Evolutionary conservation across 192 early-diverging fungal species (phyloP).

Genomic region (Dissophora globulifera): DNA sequence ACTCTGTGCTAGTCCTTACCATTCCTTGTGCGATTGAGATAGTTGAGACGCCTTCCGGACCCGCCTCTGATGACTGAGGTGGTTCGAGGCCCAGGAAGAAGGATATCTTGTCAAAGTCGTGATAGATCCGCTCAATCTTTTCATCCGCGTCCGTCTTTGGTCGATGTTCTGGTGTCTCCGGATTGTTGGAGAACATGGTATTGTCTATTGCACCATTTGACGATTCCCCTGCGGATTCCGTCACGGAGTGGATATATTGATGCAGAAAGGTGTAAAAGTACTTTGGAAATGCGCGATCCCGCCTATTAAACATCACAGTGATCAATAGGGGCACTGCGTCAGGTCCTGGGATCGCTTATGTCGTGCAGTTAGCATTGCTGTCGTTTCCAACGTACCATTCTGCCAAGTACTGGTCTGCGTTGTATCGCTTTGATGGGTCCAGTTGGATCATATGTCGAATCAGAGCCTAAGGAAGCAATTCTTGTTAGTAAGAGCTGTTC

Average conservation of each 20-base stretch:
- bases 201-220: constrained; percentile 23
- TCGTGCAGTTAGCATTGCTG: too few relatives aligned
- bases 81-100: constrained; percentile 60
- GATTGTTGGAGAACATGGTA: constrained; percentile 13
- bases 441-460: constrained; percentile 91
- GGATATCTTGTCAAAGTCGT: constrained; percentile 79
- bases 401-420: constrained; percentile 80
- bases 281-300: constrained; percentile 79
- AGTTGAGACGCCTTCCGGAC: background rate
- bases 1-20: constrained; percentile 7
- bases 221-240: constrained; percentile 58
- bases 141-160: constrained; percentile 72
- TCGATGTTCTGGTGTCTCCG: constrained; percentile 7
- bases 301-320: constrained; percentile 61
- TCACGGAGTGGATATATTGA: constrained; percentile 72
- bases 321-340: too few relatives aligned
- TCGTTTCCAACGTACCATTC: constrained; percentile 74
- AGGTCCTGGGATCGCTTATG: too few relatives aligned
- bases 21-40: constrained; percentile 3
- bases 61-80: background rate
- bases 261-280: constrained; percentile 82
- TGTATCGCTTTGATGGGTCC: constrained; percentile 76
- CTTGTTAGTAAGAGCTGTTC: too few relatives aligned
- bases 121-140: constrained; percentile 78
- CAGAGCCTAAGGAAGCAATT: constrained; percentile 59